phyloP scores from a whole-genome alignment of 495 filamentous ascomycete genomes.

The Annulohypoxylon maeteangense region DNA sequence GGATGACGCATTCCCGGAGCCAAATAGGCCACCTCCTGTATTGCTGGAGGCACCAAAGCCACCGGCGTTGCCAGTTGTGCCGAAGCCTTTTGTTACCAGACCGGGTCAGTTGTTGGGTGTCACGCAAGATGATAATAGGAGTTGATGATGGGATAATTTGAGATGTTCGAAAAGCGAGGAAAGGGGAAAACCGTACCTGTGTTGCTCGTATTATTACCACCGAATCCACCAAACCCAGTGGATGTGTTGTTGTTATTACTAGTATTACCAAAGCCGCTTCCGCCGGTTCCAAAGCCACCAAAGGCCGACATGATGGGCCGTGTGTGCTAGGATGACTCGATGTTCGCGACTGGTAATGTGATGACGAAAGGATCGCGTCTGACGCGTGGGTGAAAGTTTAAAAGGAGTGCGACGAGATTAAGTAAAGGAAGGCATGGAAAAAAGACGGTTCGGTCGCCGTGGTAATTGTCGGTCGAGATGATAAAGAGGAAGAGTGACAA shows the following conservation, averaged over 20 bases:
- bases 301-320: conserved; percentile 58
- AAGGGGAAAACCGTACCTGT: conserved; percentile 43
- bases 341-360: conserved; percentile 25
- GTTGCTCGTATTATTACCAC: conserved; percentile 45
- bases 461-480: conserved; percentile 13
- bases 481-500: conserved; percentile 2
- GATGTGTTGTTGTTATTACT: conserved; percentile 64
- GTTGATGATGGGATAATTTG: background rate
- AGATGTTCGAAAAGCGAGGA: conserved; percentile 10
- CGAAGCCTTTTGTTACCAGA: conserved; percentile 57
- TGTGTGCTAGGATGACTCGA: conserved; percentile 12
- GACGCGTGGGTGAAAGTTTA: conserved; percentile 41
- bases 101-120: conserved; percentile 43
- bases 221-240: conserved; percentile 62
- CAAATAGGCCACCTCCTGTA: conserved; percentile 57
- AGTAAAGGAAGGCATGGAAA: conserved; percentile 45
- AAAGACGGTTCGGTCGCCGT: conserved; percentile 24
- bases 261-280: conserved; percentile 57
- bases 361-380: conserved; percentile 37
- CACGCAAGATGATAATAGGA: conserved; percentile 37
- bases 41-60: conserved; percentile 47
- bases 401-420: conserved; percentile 30
- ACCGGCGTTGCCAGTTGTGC: conserved; percentile 61
- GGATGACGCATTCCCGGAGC: conserved; percentile 47
- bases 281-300: conserved; percentile 47